A percentile compares a stretch with the other conserved stretches of the same genome.
Conservation (phyloP, 139 green algal genomes). For the Pleodorina starrii region DNA sequence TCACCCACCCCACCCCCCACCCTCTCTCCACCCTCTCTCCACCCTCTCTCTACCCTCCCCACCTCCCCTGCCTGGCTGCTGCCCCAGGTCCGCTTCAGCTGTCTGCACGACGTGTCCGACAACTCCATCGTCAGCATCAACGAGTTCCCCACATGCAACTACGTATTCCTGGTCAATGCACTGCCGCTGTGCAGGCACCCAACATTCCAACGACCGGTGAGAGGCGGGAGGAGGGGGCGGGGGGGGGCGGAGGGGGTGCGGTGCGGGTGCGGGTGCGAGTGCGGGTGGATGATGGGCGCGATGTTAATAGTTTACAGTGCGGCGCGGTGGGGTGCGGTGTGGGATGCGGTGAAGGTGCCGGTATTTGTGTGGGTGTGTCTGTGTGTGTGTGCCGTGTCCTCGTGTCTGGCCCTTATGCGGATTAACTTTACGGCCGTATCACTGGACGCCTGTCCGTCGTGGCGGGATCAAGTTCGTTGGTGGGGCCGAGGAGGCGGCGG, state of each 20-base stretch:
- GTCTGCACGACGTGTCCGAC: constrained; percentile 55
- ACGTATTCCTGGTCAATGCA: constrained; percentile 79
- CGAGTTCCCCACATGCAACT: constrained; percentile 87
- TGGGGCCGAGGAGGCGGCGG: too few relatives aligned
- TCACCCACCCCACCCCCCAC: too few relatives aligned
- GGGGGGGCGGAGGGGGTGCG: too few relatives aligned
- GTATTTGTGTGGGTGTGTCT: not conserved
- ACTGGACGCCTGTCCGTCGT: too few relatives aligned
- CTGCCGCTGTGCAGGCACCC: constrained; percentile 85
- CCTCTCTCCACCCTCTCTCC: not conserved
- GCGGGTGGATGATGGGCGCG: not conserved
- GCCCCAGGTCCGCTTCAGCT: constrained; percentile 81
- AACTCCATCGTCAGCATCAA: constrained; percentile 73
- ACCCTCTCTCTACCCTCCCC: not conserved
- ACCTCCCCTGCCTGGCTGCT: not conserved
- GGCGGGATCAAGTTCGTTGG: too few relatives aligned
- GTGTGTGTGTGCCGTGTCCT: not conserved
- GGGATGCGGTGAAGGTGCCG: not conserved
- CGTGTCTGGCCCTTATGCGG: not conserved
- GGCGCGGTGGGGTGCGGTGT: not conserved
- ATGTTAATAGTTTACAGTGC: not conserved
- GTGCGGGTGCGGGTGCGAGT: too few relatives aligned
- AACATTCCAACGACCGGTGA: constrained; percentile 62
- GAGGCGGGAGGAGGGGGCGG: too few relatives aligned
- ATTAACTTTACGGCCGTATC: too few relatives aligned